Conservation (phyloP, 192 early-diverging fungal species). For the Backusella luteola region DNA sequence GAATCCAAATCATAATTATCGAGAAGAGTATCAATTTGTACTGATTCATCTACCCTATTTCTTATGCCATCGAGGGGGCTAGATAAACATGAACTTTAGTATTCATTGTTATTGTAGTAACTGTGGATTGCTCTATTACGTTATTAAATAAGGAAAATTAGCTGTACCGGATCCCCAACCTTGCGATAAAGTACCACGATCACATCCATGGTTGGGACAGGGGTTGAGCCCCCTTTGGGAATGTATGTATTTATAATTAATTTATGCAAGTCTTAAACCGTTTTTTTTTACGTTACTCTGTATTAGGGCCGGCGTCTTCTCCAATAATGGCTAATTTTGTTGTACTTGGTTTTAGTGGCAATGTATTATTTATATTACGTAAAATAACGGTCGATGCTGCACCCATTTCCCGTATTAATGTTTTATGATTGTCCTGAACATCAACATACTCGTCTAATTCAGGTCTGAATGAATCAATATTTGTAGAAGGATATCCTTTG, state of each 20-base stretch:
- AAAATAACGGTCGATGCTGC: constrained; percentile 18
- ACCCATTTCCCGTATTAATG: constrained; percentile 16
- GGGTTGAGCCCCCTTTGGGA: constrained; percentile 6
- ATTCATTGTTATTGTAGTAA: background rate
- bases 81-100: background rate
- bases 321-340: constrained; percentile 27
- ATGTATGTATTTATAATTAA: background rate
- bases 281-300: background rate
- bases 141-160: constrained; percentile 22
- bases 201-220: constrained; percentile 15
- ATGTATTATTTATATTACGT: constrained; percentile 11
- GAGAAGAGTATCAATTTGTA: background rate
- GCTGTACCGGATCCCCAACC: constrained; percentile 27
- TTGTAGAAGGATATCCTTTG: constrained; percentile 4
- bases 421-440: constrained; percentile 24
- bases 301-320: constrained; percentile 5
- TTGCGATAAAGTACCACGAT: constrained; percentile 21
- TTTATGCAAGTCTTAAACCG: background rate
- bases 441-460: background rate
- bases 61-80: background rate
- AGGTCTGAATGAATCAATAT: background rate
- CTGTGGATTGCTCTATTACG: background rate
- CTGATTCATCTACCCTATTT: background rate
- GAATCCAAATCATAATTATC: constrained; percentile 13
- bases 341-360: constrained; percentile 12